Conservation (phyloP, 2,329 filamentous ascomycete genomes). For the Colletotrichum higginsianum region DNA sequence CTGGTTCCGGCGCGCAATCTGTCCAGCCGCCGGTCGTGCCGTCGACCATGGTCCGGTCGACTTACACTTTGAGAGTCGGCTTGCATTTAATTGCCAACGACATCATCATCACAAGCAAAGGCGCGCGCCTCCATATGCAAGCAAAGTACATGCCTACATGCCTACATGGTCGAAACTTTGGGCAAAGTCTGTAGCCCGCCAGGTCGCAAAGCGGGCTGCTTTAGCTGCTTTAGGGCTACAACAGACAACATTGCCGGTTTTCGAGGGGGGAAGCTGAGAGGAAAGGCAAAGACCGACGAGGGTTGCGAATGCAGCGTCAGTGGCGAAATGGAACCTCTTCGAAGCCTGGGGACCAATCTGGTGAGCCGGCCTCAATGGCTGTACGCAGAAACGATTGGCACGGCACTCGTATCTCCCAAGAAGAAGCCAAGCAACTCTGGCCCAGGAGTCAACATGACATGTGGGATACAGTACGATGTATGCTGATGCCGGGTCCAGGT, state of each 20-base stretch:
- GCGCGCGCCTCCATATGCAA: conserved; percentile 37
- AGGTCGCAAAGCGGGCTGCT: conserved; percentile 38
- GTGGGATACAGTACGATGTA: conserved; percentile 1
- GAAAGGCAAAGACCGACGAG: conserved; percentile 32
- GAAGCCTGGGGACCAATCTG: conserved; percentile 54
- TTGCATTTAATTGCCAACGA: conserved; percentile 24
- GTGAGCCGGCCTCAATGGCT: conserved; percentile 21
- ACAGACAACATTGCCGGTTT: conserved; percentile 42
- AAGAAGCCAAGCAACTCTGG: conserved; percentile 15
- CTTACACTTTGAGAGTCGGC: conserved; percentile 29
- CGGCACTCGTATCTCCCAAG: conserved; percentile 2
- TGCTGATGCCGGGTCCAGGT: conserved; percentile 4
- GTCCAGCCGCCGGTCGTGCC: conserved; percentile 34
- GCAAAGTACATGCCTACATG: conserved; percentile 32
- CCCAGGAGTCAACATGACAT: neutral
- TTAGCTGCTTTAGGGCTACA: conserved; percentile 40
- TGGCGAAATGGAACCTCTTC: conserved; percentile 61
- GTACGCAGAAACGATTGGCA: conserved; percentile 2
- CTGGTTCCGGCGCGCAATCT: neutral
- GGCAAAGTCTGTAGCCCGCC: conserved; percentile 37
- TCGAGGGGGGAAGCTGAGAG: conserved; percentile 12
- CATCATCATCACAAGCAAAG: conserved; percentile 42
- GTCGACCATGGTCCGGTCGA: conserved; percentile 12
- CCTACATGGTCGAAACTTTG: conserved; percentile 40
- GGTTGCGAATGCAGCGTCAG: conserved; percentile 54